phyloP scores from a whole-genome alignment of 2,329 filamentous ascomycete species.

The Setomelanomma holmii region DNA sequence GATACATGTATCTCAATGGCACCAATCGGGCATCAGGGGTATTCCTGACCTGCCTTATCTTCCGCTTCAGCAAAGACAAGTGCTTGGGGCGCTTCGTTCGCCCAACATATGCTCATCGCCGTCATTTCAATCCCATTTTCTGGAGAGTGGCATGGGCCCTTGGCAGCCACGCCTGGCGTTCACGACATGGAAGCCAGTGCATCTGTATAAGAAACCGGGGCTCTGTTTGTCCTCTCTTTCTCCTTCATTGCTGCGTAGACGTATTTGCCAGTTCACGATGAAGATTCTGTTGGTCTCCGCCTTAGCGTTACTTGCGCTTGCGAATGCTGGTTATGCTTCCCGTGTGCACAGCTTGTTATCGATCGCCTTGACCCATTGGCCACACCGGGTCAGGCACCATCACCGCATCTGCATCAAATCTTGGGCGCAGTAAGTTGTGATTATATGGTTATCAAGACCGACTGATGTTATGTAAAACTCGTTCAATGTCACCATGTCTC shows the following conservation, averaged over 20 bases:
- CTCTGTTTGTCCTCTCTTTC: background rate
- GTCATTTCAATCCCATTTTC: background rate
- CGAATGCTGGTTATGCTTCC: conserved; percentile 31
- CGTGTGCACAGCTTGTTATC: conserved; percentile 33
- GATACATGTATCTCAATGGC: background rate
- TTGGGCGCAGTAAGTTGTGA: conserved; percentile 20
- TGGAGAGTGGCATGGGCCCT: conserved; percentile 1
- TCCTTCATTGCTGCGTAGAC: background rate
- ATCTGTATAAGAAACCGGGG: conserved; percentile 4
- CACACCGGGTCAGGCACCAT: conserved; percentile 29
- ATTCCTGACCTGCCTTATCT: no score
- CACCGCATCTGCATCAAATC: conserved; percentile 36
- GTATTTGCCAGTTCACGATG: conserved; percentile 16
- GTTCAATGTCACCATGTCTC: conserved; percentile 35
- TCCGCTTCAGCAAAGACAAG: no score
- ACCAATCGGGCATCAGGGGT: no score
- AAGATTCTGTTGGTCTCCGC: conserved; percentile 14
- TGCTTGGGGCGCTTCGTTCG: no score
- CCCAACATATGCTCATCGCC: conserved; percentile 1
- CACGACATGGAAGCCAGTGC: background rate
- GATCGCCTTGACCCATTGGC: conserved; percentile 34
- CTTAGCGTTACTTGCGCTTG: conserved; percentile 23
- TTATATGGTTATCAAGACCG: background rate
- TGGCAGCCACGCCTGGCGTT: conserved; percentile 2
- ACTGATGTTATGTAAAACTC: conserved; percentile 16